These are phyloP conservation scores for Magnolia kwangsiensis DNA, from an alignment of 164 flowering plant genomes.

Conservation along the genomic window DNA sequence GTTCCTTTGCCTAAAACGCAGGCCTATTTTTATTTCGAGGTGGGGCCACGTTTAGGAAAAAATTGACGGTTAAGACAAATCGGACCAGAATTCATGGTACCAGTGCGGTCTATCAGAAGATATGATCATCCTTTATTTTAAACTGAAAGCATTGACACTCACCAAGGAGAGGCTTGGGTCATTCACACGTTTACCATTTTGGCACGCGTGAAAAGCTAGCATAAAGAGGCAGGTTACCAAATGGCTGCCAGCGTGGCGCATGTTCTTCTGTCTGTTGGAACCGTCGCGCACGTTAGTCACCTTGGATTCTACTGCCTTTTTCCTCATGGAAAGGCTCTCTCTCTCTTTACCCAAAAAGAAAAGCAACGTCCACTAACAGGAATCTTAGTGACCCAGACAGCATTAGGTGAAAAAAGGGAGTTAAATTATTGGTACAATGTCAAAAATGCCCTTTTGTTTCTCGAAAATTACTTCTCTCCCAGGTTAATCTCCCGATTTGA, in stretches of 20 bases:
- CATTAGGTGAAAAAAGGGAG: background rate
- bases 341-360: background rate
- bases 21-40: too few species aligned
- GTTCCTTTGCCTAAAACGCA: too few species aligned
- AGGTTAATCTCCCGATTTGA: background rate
- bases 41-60: too few species aligned
- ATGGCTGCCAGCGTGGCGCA: background rate
- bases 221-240: background rate
- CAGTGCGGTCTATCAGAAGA: too few species aligned
- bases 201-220: too few species aligned
- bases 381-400: background rate
- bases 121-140: too few species aligned
- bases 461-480: too few species aligned
- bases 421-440: background rate
- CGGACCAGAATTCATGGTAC: too few species aligned
- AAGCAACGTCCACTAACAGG: background rate
- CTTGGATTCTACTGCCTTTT: background rate
- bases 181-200: background rate
- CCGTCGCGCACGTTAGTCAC: background rate
- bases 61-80: too few species aligned
- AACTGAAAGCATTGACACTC: background rate
- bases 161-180: background rate
- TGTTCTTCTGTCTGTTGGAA: background rate
- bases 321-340: background rate
- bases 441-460: background rate